A percentile compares a stretch with the other conserved stretches of the same genome.
phyloP scores from a whole-genome alignment of 768 basidiomycete species.

The Trametes cinnabarina region DNA sequence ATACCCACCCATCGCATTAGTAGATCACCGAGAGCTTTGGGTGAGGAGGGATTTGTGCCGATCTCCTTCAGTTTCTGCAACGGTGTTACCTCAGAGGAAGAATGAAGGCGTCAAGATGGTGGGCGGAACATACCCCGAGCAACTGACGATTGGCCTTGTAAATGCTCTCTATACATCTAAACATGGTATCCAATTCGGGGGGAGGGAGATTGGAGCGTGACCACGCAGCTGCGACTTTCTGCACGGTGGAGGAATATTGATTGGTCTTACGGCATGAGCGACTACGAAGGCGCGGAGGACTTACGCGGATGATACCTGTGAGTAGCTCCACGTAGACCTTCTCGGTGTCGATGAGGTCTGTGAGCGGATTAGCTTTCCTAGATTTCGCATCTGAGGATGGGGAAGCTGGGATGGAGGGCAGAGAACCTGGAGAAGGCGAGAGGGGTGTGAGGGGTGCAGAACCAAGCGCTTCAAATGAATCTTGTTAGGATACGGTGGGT shows the following conservation, averaged over 20 bases:
- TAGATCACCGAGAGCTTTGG: slow-evolving; percentile 91
- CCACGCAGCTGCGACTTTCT: slow-evolving; percentile 99
- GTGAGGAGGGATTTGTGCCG: slow-evolving; percentile 86
- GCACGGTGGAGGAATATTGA: slow-evolving; percentile 18
- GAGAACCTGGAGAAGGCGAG: slow-evolving; percentile 16
- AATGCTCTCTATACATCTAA: slow-evolving; percentile 86
- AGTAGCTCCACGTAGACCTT: slow-evolving; percentile 88
- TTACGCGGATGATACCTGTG: slow-evolving; percentile 85
- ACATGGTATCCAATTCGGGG: slow-evolving; percentile 88
- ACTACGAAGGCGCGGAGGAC: slow-evolving; percentile 30
- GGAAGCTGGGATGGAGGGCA: slow-evolving; percentile 25
- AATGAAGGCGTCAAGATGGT: background rate
- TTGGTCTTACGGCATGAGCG: background rate
- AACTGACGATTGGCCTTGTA: slow-evolving; percentile 89
- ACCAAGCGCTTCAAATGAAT: slow-evolving; percentile 4
- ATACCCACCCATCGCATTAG: slow-evolving; percentile 92
- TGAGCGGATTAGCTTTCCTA: slow-evolving; percentile 77
- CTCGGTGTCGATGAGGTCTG: slow-evolving; percentile 93
- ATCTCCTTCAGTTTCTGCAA: slow-evolving; percentile 92
- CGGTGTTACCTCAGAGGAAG: slow-evolving; percentile 19
- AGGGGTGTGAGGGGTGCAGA: slow-evolving; percentile 14
- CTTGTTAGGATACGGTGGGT: background rate
- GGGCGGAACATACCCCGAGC: slow-evolving; percentile 53
- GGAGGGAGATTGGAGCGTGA: slow-evolving; percentile 93
- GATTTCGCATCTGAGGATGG: slow-evolving; percentile 43